Evolutionary conservation across 2,329 filamentous ascomycete species (phyloP).

Genomic region (Penicillium verrucosum): DNA sequence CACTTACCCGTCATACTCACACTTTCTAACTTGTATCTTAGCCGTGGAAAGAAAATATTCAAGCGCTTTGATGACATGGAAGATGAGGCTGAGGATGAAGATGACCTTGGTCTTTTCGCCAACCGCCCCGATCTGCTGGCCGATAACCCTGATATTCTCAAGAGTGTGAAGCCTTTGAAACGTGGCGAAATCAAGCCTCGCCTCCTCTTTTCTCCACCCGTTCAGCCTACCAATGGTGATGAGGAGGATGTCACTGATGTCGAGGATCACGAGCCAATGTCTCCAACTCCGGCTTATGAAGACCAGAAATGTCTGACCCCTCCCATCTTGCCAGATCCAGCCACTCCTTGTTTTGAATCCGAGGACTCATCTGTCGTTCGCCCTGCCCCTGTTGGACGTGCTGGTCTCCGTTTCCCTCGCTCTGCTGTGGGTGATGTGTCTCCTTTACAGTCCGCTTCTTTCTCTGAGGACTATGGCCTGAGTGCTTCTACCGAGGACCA

Average conservation of each 20-base stretch:
- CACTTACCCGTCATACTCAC: background rate
- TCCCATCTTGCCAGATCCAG: background rate
- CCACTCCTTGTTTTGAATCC: background rate
- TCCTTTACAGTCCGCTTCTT: background rate
- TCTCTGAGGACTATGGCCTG: constrained; percentile 11
- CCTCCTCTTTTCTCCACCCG: constrained; percentile 53
- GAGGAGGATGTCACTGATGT: constrained; percentile 57
- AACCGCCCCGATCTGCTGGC: constrained; percentile 38
- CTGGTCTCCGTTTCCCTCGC: background rate
- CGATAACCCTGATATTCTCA: constrained; percentile 24
- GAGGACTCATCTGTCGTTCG: background rate
- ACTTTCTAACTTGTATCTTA: constrained; percentile 34
- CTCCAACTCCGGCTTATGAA: constrained; percentile 7
- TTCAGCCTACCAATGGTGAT: constrained; percentile 29
- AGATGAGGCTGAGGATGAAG: constrained; percentile 42
- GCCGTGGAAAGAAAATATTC: constrained; percentile 61
- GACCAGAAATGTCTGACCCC: background rate
- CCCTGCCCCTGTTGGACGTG: background rate
- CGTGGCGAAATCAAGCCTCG: constrained; percentile 59
- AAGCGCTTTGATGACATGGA: constrained; percentile 50
- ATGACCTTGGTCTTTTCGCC: constrained; percentile 43
- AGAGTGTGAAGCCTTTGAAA: constrained; percentile 50
- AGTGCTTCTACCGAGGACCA: background rate
- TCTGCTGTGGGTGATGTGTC: background rate
- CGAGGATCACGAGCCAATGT: constrained; percentile 36